Evolutionary conservation across 345 rosid genomes (phyloP).

Genomic region (Moringa oleifera): DNA sequence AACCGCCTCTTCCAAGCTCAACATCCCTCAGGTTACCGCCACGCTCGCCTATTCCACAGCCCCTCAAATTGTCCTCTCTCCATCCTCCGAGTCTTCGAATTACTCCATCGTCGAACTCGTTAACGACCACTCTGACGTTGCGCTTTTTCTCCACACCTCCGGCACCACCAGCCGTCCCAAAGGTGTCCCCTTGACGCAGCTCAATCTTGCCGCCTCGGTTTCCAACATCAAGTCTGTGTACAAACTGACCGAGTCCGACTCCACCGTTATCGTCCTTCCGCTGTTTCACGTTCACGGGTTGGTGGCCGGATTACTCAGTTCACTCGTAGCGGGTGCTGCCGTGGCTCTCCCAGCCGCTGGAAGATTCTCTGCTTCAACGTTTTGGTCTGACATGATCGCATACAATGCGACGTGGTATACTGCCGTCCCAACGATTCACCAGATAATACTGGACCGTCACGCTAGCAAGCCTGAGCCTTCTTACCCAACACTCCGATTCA

Average conservation of each 20-base stretch:
- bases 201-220: slow-evolving; percentile 53
- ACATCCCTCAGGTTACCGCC: slow-evolving; percentile 37
- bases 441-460: slow-evolving; percentile 62
- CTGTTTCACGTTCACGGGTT: slow-evolving; percentile 70
- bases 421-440: slow-evolving; percentile 71
- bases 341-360: slow-evolving; percentile 58
- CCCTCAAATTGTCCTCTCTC: slow-evolving; percentile 25
- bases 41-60: slow-evolving; percentile 22
- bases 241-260: slow-evolving; percentile 45
- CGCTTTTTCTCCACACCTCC: slow-evolving; percentile 68
- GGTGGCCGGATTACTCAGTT: slow-evolving; percentile 52
- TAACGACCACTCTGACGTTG: slow-evolving; percentile 43
- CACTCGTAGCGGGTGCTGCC: slow-evolving; percentile 52
- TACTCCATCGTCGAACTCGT: slow-evolving; percentile 19
- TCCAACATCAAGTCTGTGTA: slow-evolving; percentile 57
- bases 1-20: slow-evolving; percentile 49
- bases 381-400: slow-evolving; percentile 54
- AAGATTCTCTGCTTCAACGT: slow-evolving; percentile 61
- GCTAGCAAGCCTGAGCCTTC: slow-evolving; percentile 44
- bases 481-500: slow-evolving; percentile 53
- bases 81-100: slow-evolving; percentile 11
- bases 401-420: slow-evolving; percentile 69
- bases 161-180: slow-evolving; percentile 86
- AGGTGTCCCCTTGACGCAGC: slow-evolving; percentile 71
- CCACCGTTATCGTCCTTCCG: slow-evolving; percentile 61